Percentiles rank a stretch among this genome's conserved stretches.
These are phyloP conservation scores for Aotearoamyces nothofagi DNA, from an alignment of 2,329 filamentous ascomycete species.

Conservation along the genomic window DNA sequence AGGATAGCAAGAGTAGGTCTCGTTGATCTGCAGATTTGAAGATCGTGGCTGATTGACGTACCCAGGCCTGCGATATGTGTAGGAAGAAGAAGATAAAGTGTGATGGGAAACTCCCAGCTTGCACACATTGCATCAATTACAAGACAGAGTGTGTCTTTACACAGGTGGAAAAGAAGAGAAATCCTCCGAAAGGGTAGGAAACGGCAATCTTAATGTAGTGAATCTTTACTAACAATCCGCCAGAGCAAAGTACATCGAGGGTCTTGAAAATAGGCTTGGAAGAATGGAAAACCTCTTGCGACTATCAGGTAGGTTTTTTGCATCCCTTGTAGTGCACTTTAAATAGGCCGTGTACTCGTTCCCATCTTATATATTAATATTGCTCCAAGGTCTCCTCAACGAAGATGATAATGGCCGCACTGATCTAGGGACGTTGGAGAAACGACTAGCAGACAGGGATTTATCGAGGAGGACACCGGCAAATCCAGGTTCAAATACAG, in stretches of 20 bases:
- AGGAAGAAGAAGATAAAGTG: constrained; percentile 91
- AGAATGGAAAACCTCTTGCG: constrained; percentile 88
- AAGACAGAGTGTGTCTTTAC: constrained; percentile 97
- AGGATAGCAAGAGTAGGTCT: constrained; percentile 45
- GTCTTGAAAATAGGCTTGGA: constrained; percentile 83
- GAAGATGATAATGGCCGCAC: constrained; percentile 77
- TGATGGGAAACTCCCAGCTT: constrained; percentile 88
- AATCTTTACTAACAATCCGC: constrained; percentile 10
- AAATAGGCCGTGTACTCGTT: no score
- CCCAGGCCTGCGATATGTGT: constrained; percentile 55
- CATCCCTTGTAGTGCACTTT: no score
- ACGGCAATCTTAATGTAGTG: not conserved
- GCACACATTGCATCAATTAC: constrained; percentile 93
- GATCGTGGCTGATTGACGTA: constrained; percentile 19
- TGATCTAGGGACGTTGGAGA: constrained; percentile 79
- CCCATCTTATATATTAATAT: no score
- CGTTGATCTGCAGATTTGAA: constrained; percentile 2
- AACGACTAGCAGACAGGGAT: constrained; percentile 46
- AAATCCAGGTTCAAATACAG: constrained; percentile 12
- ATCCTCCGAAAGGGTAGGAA: constrained; percentile 83
- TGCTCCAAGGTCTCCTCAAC: constrained; percentile 55
- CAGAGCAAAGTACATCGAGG: constrained; percentile 95
- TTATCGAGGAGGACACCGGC: constrained; percentile 15
- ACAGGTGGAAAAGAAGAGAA: constrained; percentile 96
- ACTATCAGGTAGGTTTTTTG: constrained; percentile 53